A percentile compares a stretch with the other conserved stretches of the same genome.
Evolutionary conservation across 371 early-diverging fungal genomes (phyloP).

Genomic region (Lichtheimia hyalospora): DNA sequence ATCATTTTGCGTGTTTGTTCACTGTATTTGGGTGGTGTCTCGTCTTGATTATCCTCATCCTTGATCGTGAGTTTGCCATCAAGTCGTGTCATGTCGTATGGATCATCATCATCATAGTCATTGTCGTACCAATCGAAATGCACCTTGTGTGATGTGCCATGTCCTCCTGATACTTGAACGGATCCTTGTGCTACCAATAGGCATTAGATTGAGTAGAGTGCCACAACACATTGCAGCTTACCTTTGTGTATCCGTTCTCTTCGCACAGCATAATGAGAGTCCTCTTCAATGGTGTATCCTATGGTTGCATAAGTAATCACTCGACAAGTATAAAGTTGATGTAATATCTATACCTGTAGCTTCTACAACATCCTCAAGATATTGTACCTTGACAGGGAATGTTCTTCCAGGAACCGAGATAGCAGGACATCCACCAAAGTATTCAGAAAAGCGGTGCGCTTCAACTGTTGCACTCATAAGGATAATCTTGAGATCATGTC

Average conservation of each 20-base stretch:
- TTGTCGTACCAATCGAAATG: constrained; percentile 51
- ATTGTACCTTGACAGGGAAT: constrained; percentile 75
- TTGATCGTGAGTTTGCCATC: constrained; percentile 32
- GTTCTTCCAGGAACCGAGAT: constrained; percentile 80
- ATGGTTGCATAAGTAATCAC: not conserved
- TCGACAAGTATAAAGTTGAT: not conserved
- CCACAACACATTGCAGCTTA: not conserved
- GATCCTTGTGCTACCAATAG: constrained; percentile 22
- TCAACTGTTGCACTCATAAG: constrained; percentile 89
- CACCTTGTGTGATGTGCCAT: constrained; percentile 44
- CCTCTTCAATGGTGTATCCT: constrained; percentile 60
- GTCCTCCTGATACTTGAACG: constrained; percentile 26
- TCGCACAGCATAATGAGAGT: constrained; percentile 56
- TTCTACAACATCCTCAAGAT: constrained; percentile 75
- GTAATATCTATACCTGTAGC: constrained; percentile 29
- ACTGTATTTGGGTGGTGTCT: constrained; percentile 29
- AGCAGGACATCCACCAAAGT: constrained; percentile 69
- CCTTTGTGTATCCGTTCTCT: constrained; percentile 9
- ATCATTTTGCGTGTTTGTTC: constrained; percentile 50
- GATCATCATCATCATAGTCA: constrained; percentile 43
- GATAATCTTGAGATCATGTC: constrained; percentile 67
- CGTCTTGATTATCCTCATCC: constrained; percentile 28
- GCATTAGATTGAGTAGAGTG: not conserved
- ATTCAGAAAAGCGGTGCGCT: constrained; percentile 59
- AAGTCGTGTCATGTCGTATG: constrained; percentile 28